Percentiles rank a stretch among this genome's conserved stretches.
These are phyloP conservation scores for Serendipita indica DNA, from an alignment of 768 basidiomycete genomes.

Conservation along the genomic window DNA sequence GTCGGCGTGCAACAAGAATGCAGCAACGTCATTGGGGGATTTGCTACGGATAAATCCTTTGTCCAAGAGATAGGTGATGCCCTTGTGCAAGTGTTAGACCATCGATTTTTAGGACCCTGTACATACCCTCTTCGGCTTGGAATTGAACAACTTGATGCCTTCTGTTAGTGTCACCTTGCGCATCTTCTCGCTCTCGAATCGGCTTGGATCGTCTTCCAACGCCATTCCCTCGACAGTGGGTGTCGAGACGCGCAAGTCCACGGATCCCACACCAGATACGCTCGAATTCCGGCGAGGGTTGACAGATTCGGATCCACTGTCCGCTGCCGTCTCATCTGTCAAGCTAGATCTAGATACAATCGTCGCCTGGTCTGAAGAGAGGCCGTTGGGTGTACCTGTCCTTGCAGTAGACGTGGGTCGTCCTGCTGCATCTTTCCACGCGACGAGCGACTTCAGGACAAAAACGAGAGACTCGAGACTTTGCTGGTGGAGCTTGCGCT, in stretches of 20 bases:
- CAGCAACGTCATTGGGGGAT: slow-evolving; percentile 63
- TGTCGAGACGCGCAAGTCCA: slow-evolving; percentile 28
- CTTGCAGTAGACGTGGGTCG: slow-evolving; percentile 19
- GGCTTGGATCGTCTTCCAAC: slow-evolving; percentile 66
- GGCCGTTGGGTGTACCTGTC: slow-evolving; percentile 23
- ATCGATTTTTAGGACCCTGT: not conserved
- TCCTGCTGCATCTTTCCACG: slow-evolving; percentile 63
- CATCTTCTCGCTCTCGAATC: slow-evolving; percentile 91
- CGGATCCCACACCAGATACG: not conserved
- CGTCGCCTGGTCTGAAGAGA: not conserved
- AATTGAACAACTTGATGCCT: slow-evolving; percentile 95
- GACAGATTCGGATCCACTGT: not conserved
- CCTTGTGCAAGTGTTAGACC: slow-evolving; percentile 33
- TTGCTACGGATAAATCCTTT: slow-evolving; percentile 69
- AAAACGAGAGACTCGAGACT: slow-evolving; percentile 89
- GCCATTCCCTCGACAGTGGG: slow-evolving; percentile 37
- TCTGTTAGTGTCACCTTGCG: slow-evolving; percentile 89
- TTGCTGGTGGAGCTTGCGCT: slow-evolving; percentile 73
- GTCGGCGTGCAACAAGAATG: slow-evolving; percentile 75
- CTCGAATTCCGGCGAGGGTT: not conserved
- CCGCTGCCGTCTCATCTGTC: not conserved
- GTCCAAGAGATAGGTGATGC: slow-evolving; percentile 77
- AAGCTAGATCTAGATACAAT: not conserved
- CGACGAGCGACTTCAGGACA: slow-evolving; percentile 76
- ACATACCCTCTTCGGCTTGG: slow-evolving; percentile 84